Evolutionary conservation across 2,329 filamentous ascomycete species (phyloP).

Genomic region (Aureobasidium sp.): DNA sequence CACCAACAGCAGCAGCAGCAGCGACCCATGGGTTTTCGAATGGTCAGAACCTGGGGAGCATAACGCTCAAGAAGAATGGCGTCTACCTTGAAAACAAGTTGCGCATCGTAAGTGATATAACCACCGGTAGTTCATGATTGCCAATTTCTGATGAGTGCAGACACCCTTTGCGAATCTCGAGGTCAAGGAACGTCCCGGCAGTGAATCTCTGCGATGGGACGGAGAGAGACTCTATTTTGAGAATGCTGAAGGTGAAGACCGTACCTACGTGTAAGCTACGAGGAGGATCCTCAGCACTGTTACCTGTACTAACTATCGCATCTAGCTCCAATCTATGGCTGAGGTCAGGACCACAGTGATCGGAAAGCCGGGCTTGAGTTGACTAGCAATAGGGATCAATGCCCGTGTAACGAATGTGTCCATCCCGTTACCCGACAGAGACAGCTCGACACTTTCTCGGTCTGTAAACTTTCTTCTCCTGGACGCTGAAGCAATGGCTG

Average conservation of each 20-base stretch:
- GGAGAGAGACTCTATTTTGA: conserved; percentile 9
- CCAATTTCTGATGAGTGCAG: background rate
- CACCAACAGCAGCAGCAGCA: background rate
- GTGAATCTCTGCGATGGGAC: conserved; percentile 14
- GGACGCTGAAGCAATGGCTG: background rate
- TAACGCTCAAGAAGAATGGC: background rate
- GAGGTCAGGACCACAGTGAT: background rate
- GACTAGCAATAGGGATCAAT: conserved; percentile 16
- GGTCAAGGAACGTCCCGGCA: background rate
- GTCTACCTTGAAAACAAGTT: background rate
- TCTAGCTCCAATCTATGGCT: conserved; percentile 13
- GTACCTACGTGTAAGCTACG: conserved; percentile 4
- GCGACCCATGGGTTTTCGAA: background rate
- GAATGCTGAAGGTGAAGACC: background rate
- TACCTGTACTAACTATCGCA: background rate
- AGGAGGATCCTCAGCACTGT: background rate
- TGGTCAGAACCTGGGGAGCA: background rate
- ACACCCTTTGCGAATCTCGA: conserved; percentile 5
- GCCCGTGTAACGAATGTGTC: conserved; percentile 17
- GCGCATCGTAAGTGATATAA: background rate
- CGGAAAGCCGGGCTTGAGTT: background rate
- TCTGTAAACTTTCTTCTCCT: background rate
- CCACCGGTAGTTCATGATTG: no score
- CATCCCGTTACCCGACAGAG: conserved; percentile 18
- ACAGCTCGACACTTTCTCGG: conserved; percentile 17